Conservation (phyloP, 345 rosid species). For the Murraya paniculata region DNA sequence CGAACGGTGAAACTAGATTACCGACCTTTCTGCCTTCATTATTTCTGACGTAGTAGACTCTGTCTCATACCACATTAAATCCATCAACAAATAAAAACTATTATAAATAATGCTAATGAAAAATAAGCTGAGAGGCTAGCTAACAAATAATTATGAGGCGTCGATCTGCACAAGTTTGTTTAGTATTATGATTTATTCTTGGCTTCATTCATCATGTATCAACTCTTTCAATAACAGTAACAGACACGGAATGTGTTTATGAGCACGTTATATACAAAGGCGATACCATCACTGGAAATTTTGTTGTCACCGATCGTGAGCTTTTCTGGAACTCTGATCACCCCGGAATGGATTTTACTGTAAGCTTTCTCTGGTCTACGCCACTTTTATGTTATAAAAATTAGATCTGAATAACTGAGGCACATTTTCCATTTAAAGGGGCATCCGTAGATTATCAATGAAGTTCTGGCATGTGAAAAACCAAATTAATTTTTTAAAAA, state of each 20-base stretch:
- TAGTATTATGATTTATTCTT: slow-evolving; percentile 9
- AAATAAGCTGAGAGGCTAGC: too few relatives aligned
- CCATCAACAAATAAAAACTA: neutral
- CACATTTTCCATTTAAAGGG: too few relatives aligned
- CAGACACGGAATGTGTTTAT: neutral
- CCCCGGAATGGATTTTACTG: slow-evolving; percentile 7
- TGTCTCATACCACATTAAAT: neutral
- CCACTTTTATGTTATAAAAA: neutral
- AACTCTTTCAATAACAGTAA: neutral
- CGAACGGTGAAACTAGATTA: neutral
- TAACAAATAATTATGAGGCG: neutral
- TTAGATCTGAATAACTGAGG: too few relatives aligned
- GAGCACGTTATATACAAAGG: neutral
- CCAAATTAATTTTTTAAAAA: neutral
- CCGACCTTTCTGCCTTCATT: slow-evolving; percentile 5
- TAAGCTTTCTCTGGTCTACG: neutral
- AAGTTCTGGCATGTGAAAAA: neutral
- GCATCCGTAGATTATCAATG: too few relatives aligned
- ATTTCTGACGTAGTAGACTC: neutral
- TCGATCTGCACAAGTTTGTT: neutral
- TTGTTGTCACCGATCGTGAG: slow-evolving; percentile 9
- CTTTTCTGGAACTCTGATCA: slow-evolving; percentile 7
- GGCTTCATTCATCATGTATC: slow-evolving; percentile 13
- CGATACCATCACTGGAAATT: slow-evolving; percentile 6
- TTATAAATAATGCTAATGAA: too few relatives aligned